These are phyloP conservation scores for Aspergillus bombycis DNA, from an alignment of 2,329 filamentous ascomycete species.

Conservation along the genomic window DNA sequence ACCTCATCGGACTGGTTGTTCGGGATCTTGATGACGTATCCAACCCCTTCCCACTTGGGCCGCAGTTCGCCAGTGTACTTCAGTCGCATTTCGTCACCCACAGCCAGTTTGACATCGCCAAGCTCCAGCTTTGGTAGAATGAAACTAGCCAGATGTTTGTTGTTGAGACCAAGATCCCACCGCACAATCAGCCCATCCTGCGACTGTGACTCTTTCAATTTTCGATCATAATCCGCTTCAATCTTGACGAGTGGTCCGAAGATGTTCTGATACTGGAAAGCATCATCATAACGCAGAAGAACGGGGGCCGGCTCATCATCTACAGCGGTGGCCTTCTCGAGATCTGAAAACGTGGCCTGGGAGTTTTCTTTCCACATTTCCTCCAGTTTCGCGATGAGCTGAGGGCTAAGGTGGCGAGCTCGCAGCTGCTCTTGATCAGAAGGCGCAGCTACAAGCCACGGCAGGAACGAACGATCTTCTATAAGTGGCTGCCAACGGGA, in stretches of 20 bases:
- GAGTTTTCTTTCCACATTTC: conserved; percentile 98
- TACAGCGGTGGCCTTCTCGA: conserved; percentile 87
- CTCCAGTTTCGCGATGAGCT: conserved; percentile 94
- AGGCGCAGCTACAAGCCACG: conserved; percentile 88
- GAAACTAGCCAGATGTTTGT: conserved; percentile 95
- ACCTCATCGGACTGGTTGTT: conserved; percentile 98
- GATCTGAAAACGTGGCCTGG: conserved; percentile 81
- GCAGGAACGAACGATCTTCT: conserved; percentile 90
- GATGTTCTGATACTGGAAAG: conserved; percentile 98
- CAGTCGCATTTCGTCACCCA: conserved; percentile 97
- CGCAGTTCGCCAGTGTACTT: conserved; percentile 95
- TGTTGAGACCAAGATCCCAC: conserved; percentile 95
- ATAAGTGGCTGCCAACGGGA: conserved; percentile 97
- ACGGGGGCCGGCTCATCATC: conserved; percentile 96
- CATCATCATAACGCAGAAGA: conserved; percentile 90
- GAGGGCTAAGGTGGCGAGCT: conserved; percentile 87
- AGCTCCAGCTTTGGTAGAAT: conserved; percentile 95
- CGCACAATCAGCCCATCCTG: conserved; percentile 93
- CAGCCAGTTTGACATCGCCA: conserved; percentile 95
- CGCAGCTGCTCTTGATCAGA: conserved; percentile 95
- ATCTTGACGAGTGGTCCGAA: conserved; percentile 98
- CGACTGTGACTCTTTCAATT: conserved; percentile 96
- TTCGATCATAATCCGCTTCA: conserved; percentile 98
- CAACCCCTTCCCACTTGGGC: conserved; percentile 92
- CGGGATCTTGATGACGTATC: conserved; percentile 98